These are phyloP conservation scores for Venturia oleaginea DNA, from an alignment of 2,329 filamentous ascomycete genomes.

Conservation along the genomic window DNA sequence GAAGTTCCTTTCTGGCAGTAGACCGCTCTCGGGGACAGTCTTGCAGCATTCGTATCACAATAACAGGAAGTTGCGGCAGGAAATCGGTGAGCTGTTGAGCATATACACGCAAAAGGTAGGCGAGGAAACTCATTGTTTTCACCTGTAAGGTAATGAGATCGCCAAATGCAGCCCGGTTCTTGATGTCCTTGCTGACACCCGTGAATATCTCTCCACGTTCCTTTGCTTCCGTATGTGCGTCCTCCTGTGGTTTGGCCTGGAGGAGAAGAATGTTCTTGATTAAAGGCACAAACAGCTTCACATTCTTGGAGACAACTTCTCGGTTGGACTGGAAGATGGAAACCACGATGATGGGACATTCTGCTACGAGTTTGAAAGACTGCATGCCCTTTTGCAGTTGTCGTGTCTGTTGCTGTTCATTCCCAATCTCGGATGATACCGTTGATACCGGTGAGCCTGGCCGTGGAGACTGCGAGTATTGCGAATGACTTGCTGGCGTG, in stretches of 20 bases:
- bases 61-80: slow-evolving; percentile 71
- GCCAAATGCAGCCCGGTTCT: slow-evolving; percentile 86
- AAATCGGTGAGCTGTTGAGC: slow-evolving; percentile 83
- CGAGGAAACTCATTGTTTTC: slow-evolving; percentile 98
- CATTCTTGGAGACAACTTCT: slow-evolving; percentile 67
- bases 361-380: slow-evolving; percentile 95
- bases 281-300: slow-evolving; percentile 83
- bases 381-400: slow-evolving; percentile 89
- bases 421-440: slow-evolving; percentile 60
- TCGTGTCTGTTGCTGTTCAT: slow-evolving; percentile 73
- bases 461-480: slow-evolving; percentile 77
- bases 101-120: slow-evolving; percentile 84
- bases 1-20: slow-evolving; percentile 81
- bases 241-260: slow-evolving; percentile 87
- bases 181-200: slow-evolving; percentile 86
- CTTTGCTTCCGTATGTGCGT: slow-evolving; percentile 78
- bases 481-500: slow-evolving; percentile 46
- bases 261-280: slow-evolving; percentile 85
- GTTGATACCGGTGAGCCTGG: slow-evolving; percentile 83
- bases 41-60: slow-evolving; percentile 82
- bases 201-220: slow-evolving; percentile 76
- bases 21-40: slow-evolving; percentile 95
- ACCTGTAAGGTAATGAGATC: slow-evolving; percentile 98
- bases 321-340: slow-evolving; percentile 95
- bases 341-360: slow-evolving; percentile 97